Evolutionary conservation across 1,284 basidiomycete species (phyloP), one percentile per base, ranked within the genome.

Genomic region (Apiotrichum domesticum): DNA sequence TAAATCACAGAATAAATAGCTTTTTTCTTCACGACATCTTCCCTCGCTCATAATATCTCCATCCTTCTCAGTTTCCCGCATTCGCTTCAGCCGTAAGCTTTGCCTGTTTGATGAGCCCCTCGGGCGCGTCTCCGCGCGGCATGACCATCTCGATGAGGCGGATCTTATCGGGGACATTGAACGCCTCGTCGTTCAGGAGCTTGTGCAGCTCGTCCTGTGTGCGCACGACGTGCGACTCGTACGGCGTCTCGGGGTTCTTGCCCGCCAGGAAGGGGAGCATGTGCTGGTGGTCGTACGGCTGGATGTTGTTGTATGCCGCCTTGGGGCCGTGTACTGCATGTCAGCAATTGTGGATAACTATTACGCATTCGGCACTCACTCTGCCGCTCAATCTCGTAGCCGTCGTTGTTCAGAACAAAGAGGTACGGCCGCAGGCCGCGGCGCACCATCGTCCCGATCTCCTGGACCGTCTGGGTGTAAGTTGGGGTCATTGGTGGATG

Each of bases 301-400:
- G 66, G 44, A 78, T 75, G 45, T 81, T 70, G 69, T 80, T 80
- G 69, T 79, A 78, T 47, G 69, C 54, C 4, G 74, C 73, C 14
- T 62, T 67, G 54, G 60, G 63, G 52, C 74, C 78, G 69, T 78
- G 68, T 55, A 78, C 66, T 57, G 61, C 60, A 21, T 8, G 13
- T 15, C 34, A 65, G 40, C 74, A 59, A 49, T 21, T n/a, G 35
- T 10, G 46, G 33, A 35, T 9, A 11, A 2, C 34, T 8, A 32
- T 6, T 8, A 7, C 37, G 37, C 21, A 21, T 39, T 7, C 37
- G 5, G 4, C 11, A 88, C 70, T 90, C 85, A 62, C 91, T 82
- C 68, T 82, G 84, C 32, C 88, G 82, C 79, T 96, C 92, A 61
- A 95, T 92, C 46, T 86, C 86, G 74, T 92, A 94, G 0, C 93